Evolutionary conservation across 371 early-diverging fungal species (phyloP).

Genomic region (Apophysomyces elegans): DNA sequence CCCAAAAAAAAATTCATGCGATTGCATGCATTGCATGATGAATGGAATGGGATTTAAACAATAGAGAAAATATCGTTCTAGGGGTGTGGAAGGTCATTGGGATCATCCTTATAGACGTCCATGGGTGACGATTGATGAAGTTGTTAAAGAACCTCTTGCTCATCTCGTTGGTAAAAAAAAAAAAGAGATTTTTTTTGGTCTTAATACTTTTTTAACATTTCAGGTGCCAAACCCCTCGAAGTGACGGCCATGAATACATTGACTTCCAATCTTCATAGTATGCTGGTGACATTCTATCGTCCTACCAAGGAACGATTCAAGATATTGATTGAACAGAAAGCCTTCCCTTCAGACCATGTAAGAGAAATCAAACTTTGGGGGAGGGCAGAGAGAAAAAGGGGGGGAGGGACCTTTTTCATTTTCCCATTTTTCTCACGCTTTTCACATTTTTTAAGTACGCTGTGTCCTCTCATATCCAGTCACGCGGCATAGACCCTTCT

Average conservation of each 20-base stretch:
- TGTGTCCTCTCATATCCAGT: conserved; percentile 82
- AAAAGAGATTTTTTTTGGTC: background rate
- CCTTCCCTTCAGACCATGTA: conserved; percentile 94
- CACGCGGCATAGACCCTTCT: conserved; percentile 79
- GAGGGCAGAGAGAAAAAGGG: too few species aligned
- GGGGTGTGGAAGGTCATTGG: conserved; percentile 90
- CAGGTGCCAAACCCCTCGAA: conserved; percentile 82
- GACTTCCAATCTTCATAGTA: conserved; percentile 89
- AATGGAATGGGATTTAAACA: too few species aligned
- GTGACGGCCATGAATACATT: conserved; percentile 92
- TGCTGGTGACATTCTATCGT: conserved; percentile 91
- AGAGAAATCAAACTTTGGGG: conserved; percentile 1
- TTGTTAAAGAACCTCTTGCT: conserved; percentile 72
- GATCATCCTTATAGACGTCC: conserved; percentile 82
- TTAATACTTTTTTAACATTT: background rate
- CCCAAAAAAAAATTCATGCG: background rate
- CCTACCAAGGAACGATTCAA: conserved; percentile 81
- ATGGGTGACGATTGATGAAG: conserved; percentile 88
- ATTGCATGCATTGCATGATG: too few species aligned
- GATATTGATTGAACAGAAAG: conserved; percentile 90
- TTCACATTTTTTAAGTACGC: conserved; percentile 68
- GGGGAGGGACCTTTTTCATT: too few species aligned
- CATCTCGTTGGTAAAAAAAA: conserved; percentile 72
- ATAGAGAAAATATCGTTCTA: conserved; percentile 18
- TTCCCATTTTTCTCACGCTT: conserved; percentile 42